Percentiles rank a stretch among this genome's conserved stretches.
Conservation (phyloP, 495 filamentous ascomycete genomes). For the Hyaloscypha bicolor region DNA sequence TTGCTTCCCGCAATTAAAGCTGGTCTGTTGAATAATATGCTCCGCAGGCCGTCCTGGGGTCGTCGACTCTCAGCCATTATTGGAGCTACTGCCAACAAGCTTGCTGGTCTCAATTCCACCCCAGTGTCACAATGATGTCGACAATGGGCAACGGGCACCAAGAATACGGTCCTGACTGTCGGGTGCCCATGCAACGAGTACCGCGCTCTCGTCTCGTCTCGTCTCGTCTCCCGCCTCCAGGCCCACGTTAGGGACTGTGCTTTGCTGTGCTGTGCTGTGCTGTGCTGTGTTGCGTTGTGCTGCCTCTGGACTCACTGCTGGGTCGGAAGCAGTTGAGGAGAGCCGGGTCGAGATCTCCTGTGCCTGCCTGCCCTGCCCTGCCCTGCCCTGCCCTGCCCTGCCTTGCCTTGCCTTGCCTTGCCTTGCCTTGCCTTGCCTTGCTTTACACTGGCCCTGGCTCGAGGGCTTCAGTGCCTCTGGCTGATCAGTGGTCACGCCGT, state of each 20-base stretch:
- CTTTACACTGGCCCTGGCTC: background rate
- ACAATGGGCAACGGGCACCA: background rate
- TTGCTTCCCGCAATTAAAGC: background rate
- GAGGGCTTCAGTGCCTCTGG: background rate
- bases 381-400: no score
- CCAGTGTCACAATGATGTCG: no score
- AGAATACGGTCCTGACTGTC: background rate
- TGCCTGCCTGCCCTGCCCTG: no score
- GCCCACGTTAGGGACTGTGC: background rate
- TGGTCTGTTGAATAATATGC: background rate
- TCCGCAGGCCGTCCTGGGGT: background rate
- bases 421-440: background rate
- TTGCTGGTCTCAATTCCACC: no score
- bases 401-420: background rate
- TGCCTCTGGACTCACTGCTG: no score
- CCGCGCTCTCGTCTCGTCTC: background rate
- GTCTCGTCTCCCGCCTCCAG: background rate
- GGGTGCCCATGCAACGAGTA: background rate
- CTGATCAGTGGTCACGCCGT: no score
- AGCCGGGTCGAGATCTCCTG: background rate
- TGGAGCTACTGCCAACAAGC: no score
- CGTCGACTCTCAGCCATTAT: no score
- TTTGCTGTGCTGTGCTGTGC: background rate
- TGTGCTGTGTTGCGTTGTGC: background rate
- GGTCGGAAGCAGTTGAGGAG: no score